Base-by-base conservation (phyloP, 169 alveolate genomes). In the Eimeria acervulina region DNA sequence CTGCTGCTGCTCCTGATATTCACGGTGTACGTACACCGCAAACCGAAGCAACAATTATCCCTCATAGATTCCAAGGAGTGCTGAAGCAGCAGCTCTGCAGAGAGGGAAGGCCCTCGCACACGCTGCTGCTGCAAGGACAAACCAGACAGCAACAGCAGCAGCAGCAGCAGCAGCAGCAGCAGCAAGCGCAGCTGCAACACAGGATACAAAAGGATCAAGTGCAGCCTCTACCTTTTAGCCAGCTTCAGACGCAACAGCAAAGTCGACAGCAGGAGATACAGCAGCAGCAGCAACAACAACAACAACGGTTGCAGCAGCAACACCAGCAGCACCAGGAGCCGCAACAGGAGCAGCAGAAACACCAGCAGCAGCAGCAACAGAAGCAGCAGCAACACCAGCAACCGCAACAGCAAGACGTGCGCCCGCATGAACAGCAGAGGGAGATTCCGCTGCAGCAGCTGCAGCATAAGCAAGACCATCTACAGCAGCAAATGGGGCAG, bases 41-140 rank as follows among this genome's bases (percentile, higher is more conserved):
- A 7, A 10, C 31, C 28, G 87, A 33, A 76, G 15, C 36, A n/a
- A 33, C 87, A 31, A 76, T 38, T 5, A 76, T 76, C 17, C 87
- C 87, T 10, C 36, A 31, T 6, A 31, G 55, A n/a, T 76, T 76
- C 38, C 13, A 76, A 40, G 87, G 55, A 23, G 61, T 13, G 33
- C 61, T 76, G 15, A 76, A 19, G 87, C 87, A 76, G 87, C 87
- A 40, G 28, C 87, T 76, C 55, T 76, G 87, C 87, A 76, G 87
- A 42, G 28, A 76, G 28, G 87, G 87, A 31, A 76, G 87, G 61
- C 87, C 87, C 26, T 76, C 87, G 3, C 28, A 76, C 55, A 76
- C 87, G 6, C 28, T 76, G 87, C 87, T 76, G 87, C 47, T 10
- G 87, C 87, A 19, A 7, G 6, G 47, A 8, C 87, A 38, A 61